phyloP scores from a whole-genome alignment of 805 yeast genomes.

The Yamadazyma kitorensis region DNA sequence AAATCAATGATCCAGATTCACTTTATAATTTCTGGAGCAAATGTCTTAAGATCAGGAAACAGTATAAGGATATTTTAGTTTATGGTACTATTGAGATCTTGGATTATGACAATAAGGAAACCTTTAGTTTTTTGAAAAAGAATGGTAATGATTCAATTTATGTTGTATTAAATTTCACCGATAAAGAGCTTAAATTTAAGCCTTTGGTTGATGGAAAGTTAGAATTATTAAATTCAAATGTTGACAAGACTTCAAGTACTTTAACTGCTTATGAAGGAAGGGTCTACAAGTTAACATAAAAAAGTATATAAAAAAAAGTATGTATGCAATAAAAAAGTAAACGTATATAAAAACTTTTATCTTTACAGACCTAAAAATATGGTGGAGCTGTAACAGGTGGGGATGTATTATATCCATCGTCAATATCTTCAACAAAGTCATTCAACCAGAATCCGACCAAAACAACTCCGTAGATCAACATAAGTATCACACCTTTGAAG shows the following conservation, averaged over 20 bases:
- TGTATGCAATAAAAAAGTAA: neutral
- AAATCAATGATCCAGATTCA: slow-evolving; percentile 45
- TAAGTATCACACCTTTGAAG: slow-evolving; percentile 88
- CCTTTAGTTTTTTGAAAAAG: slow-evolving; percentile 42
- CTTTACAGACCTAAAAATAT: neutral
- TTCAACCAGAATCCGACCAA: slow-evolving; percentile 78
- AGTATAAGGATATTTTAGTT: slow-evolving; percentile 39
- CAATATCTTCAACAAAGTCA: slow-evolving; percentile 32
- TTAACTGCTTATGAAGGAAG: slow-evolving; percentile 47
- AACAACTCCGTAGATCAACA: slow-evolving; percentile 72
- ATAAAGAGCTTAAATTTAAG: slow-evolving; percentile 29
- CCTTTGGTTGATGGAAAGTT: slow-evolving; percentile 24
- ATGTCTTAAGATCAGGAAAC: slow-evolving; percentile 43
- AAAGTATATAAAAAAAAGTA: neutral
- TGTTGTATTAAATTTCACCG: slow-evolving; percentile 44
- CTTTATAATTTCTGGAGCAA: slow-evolving; percentile 46
- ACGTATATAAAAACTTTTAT: neutral
- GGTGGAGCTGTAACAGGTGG: slow-evolving; percentile 1
- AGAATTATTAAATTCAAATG: slow-evolving; percentile 31
- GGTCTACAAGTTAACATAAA: slow-evolving; percentile 21
- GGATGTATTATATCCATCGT: slow-evolving; percentile 21
- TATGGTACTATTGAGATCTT: slow-evolving; percentile 46
- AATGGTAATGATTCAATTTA: slow-evolving; percentile 24
- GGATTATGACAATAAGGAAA: slow-evolving; percentile 33
- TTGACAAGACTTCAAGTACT: slow-evolving; percentile 17